Conservation (phyloP, 495 filamentous ascomycete genomes). For the Xylaria scruposa region DNA sequence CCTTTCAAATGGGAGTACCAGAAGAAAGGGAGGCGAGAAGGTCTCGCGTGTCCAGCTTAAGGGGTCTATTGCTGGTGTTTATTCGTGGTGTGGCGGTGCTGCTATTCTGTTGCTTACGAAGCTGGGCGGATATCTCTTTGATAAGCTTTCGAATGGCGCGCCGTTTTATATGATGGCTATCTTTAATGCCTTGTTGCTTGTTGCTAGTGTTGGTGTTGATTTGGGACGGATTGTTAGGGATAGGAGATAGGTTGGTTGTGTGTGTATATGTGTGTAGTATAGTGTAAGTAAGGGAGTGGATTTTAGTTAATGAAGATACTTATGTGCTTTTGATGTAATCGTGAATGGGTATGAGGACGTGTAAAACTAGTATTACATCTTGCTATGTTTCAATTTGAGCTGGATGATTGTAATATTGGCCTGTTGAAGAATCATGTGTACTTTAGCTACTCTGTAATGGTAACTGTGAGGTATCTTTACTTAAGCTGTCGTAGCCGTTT, state of each 20-base stretch:
- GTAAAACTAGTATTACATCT: no score
- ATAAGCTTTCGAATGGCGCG: conserved; percentile 68
- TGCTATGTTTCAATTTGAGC: no score
- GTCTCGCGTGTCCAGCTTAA: conserved; percentile 69
- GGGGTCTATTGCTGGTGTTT: conserved; percentile 92
- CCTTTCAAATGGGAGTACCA: conserved; percentile 13
- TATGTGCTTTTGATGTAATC: no score
- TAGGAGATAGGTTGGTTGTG: neutral
- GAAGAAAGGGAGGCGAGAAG: conserved; percentile 27
- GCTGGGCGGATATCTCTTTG: conserved; percentile 85
- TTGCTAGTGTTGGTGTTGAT: conserved; percentile 60
- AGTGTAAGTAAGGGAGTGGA: neutral
- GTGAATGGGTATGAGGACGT: no score
- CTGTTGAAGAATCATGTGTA: no score
- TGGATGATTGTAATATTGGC: no score
- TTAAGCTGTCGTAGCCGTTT: no score
- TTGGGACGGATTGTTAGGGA: conserved; percentile 16
- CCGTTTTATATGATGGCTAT: conserved; percentile 92
- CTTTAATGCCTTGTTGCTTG: conserved; percentile 78
- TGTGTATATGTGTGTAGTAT: neutral
- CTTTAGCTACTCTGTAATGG: no score
- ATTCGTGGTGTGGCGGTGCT: conserved; percentile 87
- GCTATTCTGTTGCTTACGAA: conserved; percentile 94
- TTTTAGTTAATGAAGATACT: neutral
- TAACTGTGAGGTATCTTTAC: no score